A percentile compares a stretch with the other conserved stretches of the same genome.
These are phyloP conservation scores for Labyrinthula sp. DNA, from an alignment of 352 stramenopile species.

Conservation along the genomic window DNA sequence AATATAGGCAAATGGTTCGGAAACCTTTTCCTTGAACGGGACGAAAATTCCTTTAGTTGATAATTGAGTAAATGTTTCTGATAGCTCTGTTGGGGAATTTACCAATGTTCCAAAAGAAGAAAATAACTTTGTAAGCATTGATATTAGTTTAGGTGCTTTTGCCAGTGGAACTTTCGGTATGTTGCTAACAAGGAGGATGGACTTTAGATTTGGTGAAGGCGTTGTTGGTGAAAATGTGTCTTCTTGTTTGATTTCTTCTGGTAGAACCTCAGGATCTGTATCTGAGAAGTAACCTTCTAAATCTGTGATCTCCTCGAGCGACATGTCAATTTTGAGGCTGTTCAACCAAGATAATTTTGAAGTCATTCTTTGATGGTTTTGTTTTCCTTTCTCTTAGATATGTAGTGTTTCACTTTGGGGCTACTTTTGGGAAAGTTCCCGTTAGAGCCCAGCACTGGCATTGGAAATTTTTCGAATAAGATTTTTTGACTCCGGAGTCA, in stretches of 20 bases:
- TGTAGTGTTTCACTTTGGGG: no score
- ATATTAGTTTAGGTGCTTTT: conserved; percentile 23
- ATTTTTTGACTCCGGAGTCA: no score
- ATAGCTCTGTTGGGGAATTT: no score
- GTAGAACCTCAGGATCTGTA: conserved; percentile 24
- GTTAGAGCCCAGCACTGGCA: no score
- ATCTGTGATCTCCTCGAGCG: conserved; percentile 20
- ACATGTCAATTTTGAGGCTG: conserved; percentile 25
- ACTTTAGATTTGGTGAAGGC: conserved; percentile 27
- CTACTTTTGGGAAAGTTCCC: no score
- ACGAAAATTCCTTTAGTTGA: conserved; percentile 18
- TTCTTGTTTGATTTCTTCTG: conserved; percentile 18
- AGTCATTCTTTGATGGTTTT: no score
- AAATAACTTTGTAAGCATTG: conserved; percentile 23
- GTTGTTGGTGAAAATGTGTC: conserved; percentile 9
- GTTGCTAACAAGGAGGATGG: conserved; percentile 22
- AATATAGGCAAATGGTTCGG: conserved; percentile 14
- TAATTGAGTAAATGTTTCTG: not conserved
- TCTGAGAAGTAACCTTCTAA: conserved; percentile 24
- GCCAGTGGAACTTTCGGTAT: conserved; percentile 14
- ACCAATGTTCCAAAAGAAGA: no score
- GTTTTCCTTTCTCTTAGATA: no score
- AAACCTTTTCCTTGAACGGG: conserved; percentile 2
- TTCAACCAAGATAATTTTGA: no score
- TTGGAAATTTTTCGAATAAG: no score